Percentiles rank a stretch among this genome's conserved stretches.
phyloP scores from a whole-genome alignment of 805 yeast species.

The Grigorovia humatica region DNA sequence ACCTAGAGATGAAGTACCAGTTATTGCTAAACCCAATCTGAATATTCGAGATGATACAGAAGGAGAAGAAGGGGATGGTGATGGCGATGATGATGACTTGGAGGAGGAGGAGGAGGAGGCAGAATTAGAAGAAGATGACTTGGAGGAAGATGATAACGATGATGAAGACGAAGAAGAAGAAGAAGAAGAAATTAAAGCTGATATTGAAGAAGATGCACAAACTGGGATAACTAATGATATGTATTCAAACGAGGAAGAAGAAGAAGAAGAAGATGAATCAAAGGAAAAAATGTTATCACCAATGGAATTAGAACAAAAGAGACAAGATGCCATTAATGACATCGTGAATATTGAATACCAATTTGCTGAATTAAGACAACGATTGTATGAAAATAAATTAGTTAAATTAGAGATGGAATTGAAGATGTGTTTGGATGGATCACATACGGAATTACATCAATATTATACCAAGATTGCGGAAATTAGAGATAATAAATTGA shows the following conservation, averaged over 20 bases:
- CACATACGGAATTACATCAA: conserved; percentile 80
- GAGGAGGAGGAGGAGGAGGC: conserved; percentile 10
- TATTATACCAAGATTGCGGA: conserved; percentile 62
- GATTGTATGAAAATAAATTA: conserved; percentile 74
- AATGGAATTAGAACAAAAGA: conserved; percentile 20
- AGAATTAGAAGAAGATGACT: not conserved
- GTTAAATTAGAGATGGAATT: conserved; percentile 70
- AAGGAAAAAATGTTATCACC: conserved; percentile 3
- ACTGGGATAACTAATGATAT: not conserved
- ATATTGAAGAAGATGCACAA: conserved; percentile 4
- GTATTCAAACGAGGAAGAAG: conserved; percentile 4
- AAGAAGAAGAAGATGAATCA: conserved; percentile 7
- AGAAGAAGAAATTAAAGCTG: conserved; percentile 6
- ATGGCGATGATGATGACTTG: conserved; percentile 5
- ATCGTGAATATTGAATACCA: conserved; percentile 74
- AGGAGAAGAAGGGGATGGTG: conserved; percentile 7
- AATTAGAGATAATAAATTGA: conserved; percentile 61
- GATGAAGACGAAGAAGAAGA: conserved; percentile 3
- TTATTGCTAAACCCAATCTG: not conserved
- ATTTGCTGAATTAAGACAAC: conserved; percentile 79
- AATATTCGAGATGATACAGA: not conserved
- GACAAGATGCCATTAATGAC: conserved; percentile 37
- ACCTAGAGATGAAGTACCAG: conserved; percentile 12
- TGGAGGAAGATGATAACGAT: not conserved
- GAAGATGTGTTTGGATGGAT: conserved; percentile 75